These are phyloP conservation scores for Suhomyces atakaporum DNA, from an alignment of 1,139 yeast species.

Conservation along the genomic window DNA sequence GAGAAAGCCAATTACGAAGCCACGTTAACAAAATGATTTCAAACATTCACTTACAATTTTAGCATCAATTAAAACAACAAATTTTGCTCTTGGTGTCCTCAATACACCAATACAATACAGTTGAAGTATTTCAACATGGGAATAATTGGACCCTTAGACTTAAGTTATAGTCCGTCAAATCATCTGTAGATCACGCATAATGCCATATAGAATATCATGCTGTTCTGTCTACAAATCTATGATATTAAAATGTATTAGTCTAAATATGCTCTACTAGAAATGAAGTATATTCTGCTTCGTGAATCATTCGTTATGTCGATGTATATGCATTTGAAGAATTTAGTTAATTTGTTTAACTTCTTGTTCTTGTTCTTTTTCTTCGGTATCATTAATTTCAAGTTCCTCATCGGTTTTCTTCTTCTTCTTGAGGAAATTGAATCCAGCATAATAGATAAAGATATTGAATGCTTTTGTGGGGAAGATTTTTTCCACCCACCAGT, in stretches of 20 bases:
- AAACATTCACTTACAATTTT: too few species aligned
- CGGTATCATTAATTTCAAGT: slow-evolving; percentile 1
- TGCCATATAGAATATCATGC: too few species aligned
- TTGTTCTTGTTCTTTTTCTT: slow-evolving; percentile 1
- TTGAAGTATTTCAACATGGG: too few species aligned
- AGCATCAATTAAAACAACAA: too few species aligned
- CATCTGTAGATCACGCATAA: too few species aligned
- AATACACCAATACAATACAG: too few species aligned
- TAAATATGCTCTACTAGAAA: slow-evolving; percentile 1
- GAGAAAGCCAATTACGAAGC: slow-evolving; percentile 25
- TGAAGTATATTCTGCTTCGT: not conserved
- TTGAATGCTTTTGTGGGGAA: slow-evolving; percentile 69
- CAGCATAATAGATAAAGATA: slow-evolving; percentile 45
- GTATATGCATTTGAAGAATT: too few species aligned
- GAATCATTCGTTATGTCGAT: not conserved
- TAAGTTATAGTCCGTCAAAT: too few species aligned
- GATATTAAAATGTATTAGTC: slow-evolving; percentile 1
- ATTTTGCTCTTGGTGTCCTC: too few species aligned
- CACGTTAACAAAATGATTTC: too few species aligned
- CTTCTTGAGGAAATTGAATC: slow-evolving; percentile 46
- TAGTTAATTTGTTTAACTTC: not conserved
- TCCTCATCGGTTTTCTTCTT: slow-evolving; percentile 23
- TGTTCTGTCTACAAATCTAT: too few species aligned
- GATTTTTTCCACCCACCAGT: slow-evolving; percentile 64
- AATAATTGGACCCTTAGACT: too few species aligned